Conservation (phyloP, 495 filamentous ascomycete species). For the Penicillium pulvis region DNA sequence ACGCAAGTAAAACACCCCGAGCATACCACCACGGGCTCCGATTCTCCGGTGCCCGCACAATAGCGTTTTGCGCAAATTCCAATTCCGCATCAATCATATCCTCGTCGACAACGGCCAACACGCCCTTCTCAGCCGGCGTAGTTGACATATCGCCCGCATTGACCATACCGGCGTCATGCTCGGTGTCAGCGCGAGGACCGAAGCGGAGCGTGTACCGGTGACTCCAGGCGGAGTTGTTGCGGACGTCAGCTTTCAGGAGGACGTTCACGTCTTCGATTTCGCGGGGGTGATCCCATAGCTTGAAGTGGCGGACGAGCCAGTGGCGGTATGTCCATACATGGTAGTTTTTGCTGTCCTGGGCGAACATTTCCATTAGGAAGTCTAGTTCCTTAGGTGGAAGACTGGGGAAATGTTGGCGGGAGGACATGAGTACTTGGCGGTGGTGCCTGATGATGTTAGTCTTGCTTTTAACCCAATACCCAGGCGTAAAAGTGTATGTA, state of each 20-base stretch:
- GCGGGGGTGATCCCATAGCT: constrained; percentile 62
- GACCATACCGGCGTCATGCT: constrained; percentile 46
- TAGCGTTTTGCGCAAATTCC: constrained; percentile 67
- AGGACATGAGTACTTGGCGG: constrained; percentile 75
- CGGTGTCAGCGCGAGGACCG: constrained; percentile 47
- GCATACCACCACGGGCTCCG: constrained; percentile 92
- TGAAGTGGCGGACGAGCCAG: constrained; percentile 84
- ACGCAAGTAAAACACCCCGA: constrained; percentile 69
- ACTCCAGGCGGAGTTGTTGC: constrained; percentile 97
- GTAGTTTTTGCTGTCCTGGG: constrained; percentile 91
- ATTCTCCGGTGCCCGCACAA: constrained; percentile 84
- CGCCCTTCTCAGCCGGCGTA: constrained; percentile 44
- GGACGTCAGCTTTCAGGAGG: constrained; percentile 74
- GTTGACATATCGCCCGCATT: constrained; percentile 36
- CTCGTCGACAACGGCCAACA: constrained; percentile 51
- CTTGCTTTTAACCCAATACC: no score
- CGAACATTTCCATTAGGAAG: constrained; percentile 82
- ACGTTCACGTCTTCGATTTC: constrained; percentile 72
- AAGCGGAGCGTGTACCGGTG: constrained; percentile 93
- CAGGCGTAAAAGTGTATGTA: constrained; percentile 21
- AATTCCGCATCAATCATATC: constrained; percentile 75
- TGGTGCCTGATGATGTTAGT: constrained; percentile 66
- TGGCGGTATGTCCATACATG: constrained; percentile 98
- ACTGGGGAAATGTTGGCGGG: constrained; percentile 56
- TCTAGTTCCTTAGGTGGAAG: constrained; percentile 62